Evolutionary conservation across 768 basidiomycete species (phyloP), one percentile per base, ranked within the genome.

Genomic region (Pleurotus sapidus): DNA sequence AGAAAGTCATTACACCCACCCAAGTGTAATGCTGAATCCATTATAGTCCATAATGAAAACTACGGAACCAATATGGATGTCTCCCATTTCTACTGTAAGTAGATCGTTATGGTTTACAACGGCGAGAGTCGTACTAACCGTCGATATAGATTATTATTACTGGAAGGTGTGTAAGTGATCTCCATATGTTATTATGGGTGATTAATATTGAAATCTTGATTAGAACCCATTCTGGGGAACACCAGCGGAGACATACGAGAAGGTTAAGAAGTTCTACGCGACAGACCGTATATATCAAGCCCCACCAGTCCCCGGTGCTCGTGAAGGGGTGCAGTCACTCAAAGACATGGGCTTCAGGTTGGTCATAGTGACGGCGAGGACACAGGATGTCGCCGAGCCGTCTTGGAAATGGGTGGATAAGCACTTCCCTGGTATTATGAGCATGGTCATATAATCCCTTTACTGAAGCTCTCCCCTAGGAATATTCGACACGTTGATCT

Each of bases 321-420:
- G 72, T 37, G 83, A 88, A 60, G 87, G 82, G 17, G 66, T 83
- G 38, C 69, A 77, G 62, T 69, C 76, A 20, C 74, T 93, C 14
- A 78, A 78, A 53, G 73, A 80, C 49, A 70, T 87, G 72, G 91
- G 90, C 2, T 90, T 80, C 67, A 77, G 81, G 42, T 72, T 93
- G 48, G 77, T 90, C 55, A 82, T 93, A 60, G 82, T 93, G 49
- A 93, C 91, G 7, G 89, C 91, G n/a, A 75, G 91, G 61, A 74
- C 76, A 23, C 72, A 79, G 55, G 77, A 80, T 37, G 71, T 80
- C 53, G 77, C 82, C 12, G 80, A 82, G 46, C 73, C 79, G 46
- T 89, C 83, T 56, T 84, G 84, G 77, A 72, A 75, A 42, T 93
- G 91, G 90, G 70, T 87, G 9, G 75, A 84, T 34, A 73, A 75